A percentile compares a stretch with the other conserved stretches of the same genome.
Conservation (phyloP, 805 yeast genomes). For the Suhomyces canberraensis region DNA sequence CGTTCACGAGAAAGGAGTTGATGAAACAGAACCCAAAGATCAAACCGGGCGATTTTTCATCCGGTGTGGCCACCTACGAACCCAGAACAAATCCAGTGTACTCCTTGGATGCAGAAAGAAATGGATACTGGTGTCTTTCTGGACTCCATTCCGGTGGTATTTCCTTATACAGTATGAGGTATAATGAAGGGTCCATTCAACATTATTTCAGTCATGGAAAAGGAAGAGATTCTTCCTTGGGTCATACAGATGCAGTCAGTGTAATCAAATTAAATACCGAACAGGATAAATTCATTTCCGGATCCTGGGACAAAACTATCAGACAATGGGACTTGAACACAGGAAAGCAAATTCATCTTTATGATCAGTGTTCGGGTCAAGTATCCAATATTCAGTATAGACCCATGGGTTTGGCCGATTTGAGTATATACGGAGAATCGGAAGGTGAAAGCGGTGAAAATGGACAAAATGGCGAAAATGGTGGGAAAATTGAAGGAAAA, state of each 20-base stretch:
- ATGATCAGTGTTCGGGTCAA: slow-evolving; percentile 67
- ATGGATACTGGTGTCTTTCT: slow-evolving; percentile 78
- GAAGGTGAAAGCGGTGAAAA: slow-evolving; percentile 4
- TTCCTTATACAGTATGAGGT: slow-evolving; percentile 74
- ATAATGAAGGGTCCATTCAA: slow-evolving; percentile 75
- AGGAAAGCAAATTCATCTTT: slow-evolving; percentile 53
- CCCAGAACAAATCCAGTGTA: slow-evolving; percentile 82
- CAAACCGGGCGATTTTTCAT: slow-evolving; percentile 31
- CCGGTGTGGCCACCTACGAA: slow-evolving; percentile 44
- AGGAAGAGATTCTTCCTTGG: slow-evolving; percentile 28
- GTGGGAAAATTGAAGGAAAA: slow-evolving; percentile 4
- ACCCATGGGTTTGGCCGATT: slow-evolving; percentile 52
- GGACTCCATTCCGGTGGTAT: slow-evolving; percentile 88
- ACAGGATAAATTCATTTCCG: slow-evolving; percentile 69
- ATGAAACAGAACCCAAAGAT: slow-evolving; percentile 38
- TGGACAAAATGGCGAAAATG: slow-evolving; percentile 10
- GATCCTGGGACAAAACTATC: slow-evolving; percentile 85
- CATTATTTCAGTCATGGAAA: slow-evolving; percentile 56
- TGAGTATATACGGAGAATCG: slow-evolving; percentile 27
- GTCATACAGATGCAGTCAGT: slow-evolving; percentile 77
- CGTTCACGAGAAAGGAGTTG: slow-evolving; percentile 47
- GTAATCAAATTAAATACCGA: slow-evolving; percentile 58
- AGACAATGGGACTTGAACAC: slow-evolving; percentile 83
- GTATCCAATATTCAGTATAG: slow-evolving; percentile 71
- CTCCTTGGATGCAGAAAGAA: slow-evolving; percentile 78